Base-by-base conservation (phyloP, 2,329 filamentous ascomycete species). In the Capronia americana region DNA sequence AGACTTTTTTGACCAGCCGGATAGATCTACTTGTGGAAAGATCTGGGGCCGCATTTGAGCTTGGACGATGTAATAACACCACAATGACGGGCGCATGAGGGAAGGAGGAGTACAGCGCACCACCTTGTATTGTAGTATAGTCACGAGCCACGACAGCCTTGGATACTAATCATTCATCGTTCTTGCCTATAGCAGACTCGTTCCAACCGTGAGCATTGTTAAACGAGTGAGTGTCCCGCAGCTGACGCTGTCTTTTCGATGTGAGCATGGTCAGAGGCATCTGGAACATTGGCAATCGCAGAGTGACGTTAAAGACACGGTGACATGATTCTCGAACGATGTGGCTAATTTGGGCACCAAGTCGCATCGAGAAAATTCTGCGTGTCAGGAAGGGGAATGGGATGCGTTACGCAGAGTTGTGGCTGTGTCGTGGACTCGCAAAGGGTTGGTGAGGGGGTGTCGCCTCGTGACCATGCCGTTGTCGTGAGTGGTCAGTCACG, bases 61-160 rank as follows among this genome's bases (percentile, higher is more conserved):
- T 55, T 65, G 60, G 57, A 58, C 59, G 50, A 65, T 60, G 59
- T 67, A 65, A 65, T 60, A 66, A 44, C 53, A 62, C 30, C 58
- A 41, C 58, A 61, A 20, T 38, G 30, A 38, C 54, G 60, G 50
- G 55, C 23, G 24, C 32, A 48, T n/a, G 44, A 38, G 44, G 20
- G 6, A 58, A 32, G 32, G 23, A 30, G 54, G 23, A 48, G 10
- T 5, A 12, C 28, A 23, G 38, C 5, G 30, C 51, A 50, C 34
- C 60, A 20, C 32, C 24, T 56, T 62, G 60, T 62, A 62, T 56
- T 62, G 50, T 62, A 62, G 60, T 56, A 56, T 56, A 56, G 60
- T 62, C 51, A 62, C 51, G 60, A 62, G 53, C 53, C 53, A 55
- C 28, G 53, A 55, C 53, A 34, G 53, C 53, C 14, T 34, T 55